Evolutionary conservation across 2,329 filamentous ascomycete genomes (phyloP).

Genomic region (Didymella keratinophila): DNA sequence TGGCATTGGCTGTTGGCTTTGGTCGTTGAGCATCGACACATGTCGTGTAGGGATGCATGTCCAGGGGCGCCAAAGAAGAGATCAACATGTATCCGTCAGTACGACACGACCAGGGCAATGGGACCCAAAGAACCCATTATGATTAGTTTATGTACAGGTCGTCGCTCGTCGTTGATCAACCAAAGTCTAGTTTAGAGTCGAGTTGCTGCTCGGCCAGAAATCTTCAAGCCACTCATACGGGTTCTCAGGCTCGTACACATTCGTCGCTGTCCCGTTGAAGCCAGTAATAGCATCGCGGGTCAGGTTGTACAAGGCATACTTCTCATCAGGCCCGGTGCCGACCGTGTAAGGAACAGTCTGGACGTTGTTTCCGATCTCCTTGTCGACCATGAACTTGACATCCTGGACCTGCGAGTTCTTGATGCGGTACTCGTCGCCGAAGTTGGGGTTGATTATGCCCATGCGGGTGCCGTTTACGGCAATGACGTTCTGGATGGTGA

Average conservation of each 20-base stretch:
- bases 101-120: no score
- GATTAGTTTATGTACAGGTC: neutral
- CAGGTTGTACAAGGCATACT: slow-evolving; percentile 38
- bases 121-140: neutral
- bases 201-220: slow-evolving; percentile 27
- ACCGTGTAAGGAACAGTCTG: slow-evolving; percentile 38
- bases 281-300: slow-evolving; percentile 34
- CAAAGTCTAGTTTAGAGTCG: slow-evolving; percentile 5
- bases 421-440: slow-evolving; percentile 37
- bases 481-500: slow-evolving; percentile 38
- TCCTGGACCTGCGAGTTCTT: slow-evolving; percentile 32
- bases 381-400: slow-evolving; percentile 34
- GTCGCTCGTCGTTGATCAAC: neutral
- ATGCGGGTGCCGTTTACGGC: slow-evolving; percentile 37
- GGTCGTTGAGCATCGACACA: no score
- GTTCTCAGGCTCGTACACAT: slow-evolving; percentile 30
- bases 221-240: slow-evolving; percentile 35
- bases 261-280: slow-evolving; percentile 29
- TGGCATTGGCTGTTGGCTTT: no score
- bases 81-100: no score
- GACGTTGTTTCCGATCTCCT: slow-evolving; percentile 39
- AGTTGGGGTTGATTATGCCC: slow-evolving; percentile 40
- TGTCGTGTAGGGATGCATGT: no score
- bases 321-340: slow-evolving; percentile 37
- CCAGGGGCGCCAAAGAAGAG: no score